Evolutionary conservation across 805 yeast species (phyloP).

Genomic region (Maudiozyma bulderi): DNA sequence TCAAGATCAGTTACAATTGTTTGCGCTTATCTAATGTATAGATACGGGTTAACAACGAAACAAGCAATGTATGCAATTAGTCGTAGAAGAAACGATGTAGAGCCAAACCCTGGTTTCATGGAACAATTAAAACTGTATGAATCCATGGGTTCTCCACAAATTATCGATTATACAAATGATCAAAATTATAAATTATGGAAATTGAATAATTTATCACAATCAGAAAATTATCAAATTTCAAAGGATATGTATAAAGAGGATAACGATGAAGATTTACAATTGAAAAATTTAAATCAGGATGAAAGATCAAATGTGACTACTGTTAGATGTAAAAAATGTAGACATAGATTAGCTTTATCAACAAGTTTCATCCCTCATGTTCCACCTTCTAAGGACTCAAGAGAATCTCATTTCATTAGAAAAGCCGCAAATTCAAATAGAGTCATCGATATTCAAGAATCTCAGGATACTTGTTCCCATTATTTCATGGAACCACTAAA

Average conservation of each 20-base stretch:
- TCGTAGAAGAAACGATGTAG: conserved; percentile 47
- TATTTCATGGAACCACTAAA: conserved; percentile 77
- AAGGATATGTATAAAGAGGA: conserved; percentile 27
- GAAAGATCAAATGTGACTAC: conserved; percentile 25
- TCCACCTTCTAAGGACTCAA: conserved; percentile 55
- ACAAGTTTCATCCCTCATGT: conserved; percentile 54
- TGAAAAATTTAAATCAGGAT: conserved; percentile 20
- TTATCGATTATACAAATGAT: conserved; percentile 17
- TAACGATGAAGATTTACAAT: conserved; percentile 19
- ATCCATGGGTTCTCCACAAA: conserved; percentile 25
- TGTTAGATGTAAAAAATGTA: conserved; percentile 75
- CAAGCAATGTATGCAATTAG: conserved; percentile 71
- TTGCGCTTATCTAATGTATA: conserved; percentile 80
- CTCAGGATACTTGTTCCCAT: conserved; percentile 64
- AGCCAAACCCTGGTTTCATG: conserved; percentile 67
- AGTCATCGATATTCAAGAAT: conserved; percentile 48
- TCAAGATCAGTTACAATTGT: conserved; percentile 82
- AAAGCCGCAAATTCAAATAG: conserved; percentile 54
- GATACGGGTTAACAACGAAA: conserved; percentile 46
- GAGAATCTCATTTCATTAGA: conserved; percentile 56
- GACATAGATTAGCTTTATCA: conserved; percentile 57
- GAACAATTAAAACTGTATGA: conserved; percentile 63
- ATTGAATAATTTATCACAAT: conserved; percentile 21
- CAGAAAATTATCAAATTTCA: conserved; percentile 29
- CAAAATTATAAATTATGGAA: conserved; percentile 37